phyloP scores from a whole-genome alignment of 306 rosid species.

The Dryas alaskensis region DNA sequence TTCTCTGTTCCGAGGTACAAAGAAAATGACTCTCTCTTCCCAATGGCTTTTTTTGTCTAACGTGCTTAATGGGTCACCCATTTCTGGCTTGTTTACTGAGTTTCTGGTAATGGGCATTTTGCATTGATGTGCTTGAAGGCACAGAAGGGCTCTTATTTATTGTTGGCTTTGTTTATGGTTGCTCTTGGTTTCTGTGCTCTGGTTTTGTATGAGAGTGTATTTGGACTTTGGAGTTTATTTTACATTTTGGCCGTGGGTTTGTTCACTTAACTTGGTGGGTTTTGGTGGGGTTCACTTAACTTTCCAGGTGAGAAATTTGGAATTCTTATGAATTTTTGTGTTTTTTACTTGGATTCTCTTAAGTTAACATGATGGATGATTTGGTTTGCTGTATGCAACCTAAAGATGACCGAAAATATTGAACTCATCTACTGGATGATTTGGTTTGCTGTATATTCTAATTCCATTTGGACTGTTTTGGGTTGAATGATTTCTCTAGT shows the following conservation, averaged over 20 bases:
- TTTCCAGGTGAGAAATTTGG: slow-evolving; percentile 34
- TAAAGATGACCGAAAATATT: slow-evolving; percentile 12
- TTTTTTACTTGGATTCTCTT: slow-evolving; percentile 21
- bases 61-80: background rate
- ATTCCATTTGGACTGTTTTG: slow-evolving; percentile 19
- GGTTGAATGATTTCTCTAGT: slow-evolving; percentile 17
- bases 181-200: slow-evolving; percentile 22
- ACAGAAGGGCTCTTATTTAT: slow-evolving; percentile 19
- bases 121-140: slow-evolving; percentile 44
- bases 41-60: slow-evolving; percentile 9
- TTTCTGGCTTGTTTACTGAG: slow-evolving; percentile 31
- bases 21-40: slow-evolving; percentile 28
- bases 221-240: slow-evolving; percentile 36
- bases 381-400: slow-evolving; percentile 15
- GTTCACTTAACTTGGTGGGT: slow-evolving; percentile 51
- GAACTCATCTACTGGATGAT: slow-evolving; percentile 4
- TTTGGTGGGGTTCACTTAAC: slow-evolving; percentile 62
- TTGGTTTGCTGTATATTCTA: slow-evolving; percentile 17
- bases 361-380: slow-evolving; percentile 11
- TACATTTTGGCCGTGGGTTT: slow-evolving; percentile 40
- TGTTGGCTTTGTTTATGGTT: slow-evolving; percentile 32
- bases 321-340: slow-evolving; percentile 5
- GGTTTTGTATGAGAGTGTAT: slow-evolving; percentile 10
- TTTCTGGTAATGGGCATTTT: slow-evolving; percentile 39
- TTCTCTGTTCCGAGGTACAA: slow-evolving; percentile 41